Conservation (phyloP, 2,329 filamentous ascomycete species). For the Keithomyces neogunnii region DNA sequence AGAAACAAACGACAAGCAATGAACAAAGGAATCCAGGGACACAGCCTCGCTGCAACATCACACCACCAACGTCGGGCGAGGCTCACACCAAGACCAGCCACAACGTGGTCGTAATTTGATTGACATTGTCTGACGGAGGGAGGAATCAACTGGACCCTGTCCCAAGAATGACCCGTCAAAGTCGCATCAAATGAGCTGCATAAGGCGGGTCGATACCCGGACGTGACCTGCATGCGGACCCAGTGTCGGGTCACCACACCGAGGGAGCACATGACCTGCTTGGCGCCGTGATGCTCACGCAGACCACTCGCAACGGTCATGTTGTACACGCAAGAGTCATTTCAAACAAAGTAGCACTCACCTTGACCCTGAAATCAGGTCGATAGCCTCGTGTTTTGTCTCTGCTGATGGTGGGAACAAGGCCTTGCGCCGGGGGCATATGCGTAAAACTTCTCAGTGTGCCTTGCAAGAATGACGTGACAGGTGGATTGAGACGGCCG, state of each 20-base stretch:
- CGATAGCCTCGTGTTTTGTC: background rate
- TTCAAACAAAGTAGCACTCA: background rate
- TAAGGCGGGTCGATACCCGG: background rate
- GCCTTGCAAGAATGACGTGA: background rate
- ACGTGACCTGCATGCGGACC: constrained; percentile 2
- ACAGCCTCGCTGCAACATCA: too few relatives aligned
- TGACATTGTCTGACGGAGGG: background rate
- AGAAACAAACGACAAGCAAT: too few relatives aligned
- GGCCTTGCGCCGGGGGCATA: background rate
- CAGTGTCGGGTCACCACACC: constrained; percentile 1
- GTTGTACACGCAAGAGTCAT: background rate
- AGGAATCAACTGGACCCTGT: background rate
- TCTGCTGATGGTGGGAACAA: background rate
- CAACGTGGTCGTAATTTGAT: background rate
- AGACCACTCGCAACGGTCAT: background rate
- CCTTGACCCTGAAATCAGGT: background rate
- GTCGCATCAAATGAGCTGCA: background rate
- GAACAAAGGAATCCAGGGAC: too few relatives aligned
- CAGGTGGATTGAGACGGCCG: background rate
- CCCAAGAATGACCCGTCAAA: background rate
- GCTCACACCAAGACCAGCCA: background rate
- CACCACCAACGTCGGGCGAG: too few relatives aligned
- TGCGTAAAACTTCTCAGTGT: background rate
- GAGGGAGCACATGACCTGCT: background rate
- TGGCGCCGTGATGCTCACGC: background rate